These are phyloP conservation scores for Cladosporium sp. DNA, from an alignment of 2,329 filamentous ascomycete species.

Conservation along the genomic window DNA sequence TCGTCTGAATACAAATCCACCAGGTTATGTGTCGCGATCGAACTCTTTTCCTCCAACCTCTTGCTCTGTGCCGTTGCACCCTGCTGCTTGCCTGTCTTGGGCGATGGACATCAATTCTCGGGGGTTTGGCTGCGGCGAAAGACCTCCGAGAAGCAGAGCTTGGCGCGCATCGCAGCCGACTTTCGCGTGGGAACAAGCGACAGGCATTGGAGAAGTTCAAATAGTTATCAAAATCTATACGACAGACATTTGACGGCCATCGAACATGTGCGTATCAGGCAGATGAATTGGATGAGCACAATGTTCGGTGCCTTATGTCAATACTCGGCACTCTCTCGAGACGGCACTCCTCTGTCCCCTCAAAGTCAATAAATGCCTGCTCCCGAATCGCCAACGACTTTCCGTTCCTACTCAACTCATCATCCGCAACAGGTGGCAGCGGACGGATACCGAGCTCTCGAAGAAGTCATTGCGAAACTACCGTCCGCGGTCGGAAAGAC, in stretches of 20 bases:
- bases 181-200: not conserved
- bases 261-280: not conserved
- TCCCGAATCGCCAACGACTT: constrained; percentile 7
- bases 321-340: constrained; percentile 52
- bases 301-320: constrained; percentile 63
- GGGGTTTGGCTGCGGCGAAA: not conserved
- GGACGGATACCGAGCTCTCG: not conserved
- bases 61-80: not conserved
- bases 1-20: not conserved
- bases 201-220: too few relatives aligned
- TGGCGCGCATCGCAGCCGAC: not conserved
- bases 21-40: not conserved
- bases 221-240: too few relatives aligned
- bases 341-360: constrained; percentile 46
- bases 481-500: not conserved
- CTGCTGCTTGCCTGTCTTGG: not conserved
- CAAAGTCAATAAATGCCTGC: constrained; percentile 29
- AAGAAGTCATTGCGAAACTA: not conserved
- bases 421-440: not conserved
- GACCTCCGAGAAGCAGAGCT: not conserved
- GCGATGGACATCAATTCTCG: not conserved
- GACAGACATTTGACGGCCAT: not conserved
- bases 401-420: not conserved
- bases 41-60: not conserved
- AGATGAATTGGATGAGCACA: constrained; percentile 14